Conservation (phyloP, 1,284 basidiomycete species). For the Termitomyces sp. region DNA sequence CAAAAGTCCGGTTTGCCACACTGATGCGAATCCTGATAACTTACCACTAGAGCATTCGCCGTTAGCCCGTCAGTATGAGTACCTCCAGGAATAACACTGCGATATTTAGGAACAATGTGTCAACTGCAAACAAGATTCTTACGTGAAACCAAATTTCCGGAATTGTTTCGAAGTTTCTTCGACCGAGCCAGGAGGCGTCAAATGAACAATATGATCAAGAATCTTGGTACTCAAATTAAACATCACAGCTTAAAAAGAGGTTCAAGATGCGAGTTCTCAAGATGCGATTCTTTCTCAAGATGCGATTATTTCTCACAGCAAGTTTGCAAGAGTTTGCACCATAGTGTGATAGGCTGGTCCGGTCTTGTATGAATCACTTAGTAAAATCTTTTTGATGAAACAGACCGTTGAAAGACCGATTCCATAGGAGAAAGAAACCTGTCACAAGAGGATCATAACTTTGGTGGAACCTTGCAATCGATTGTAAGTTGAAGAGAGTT, state of each 20-base stretch:
- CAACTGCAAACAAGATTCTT: constrained; percentile 13
- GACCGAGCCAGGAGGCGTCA: constrained; percentile 57
- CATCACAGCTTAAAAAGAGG: background rate
- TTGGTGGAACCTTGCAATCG: too few relatives aligned
- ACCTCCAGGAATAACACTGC: constrained; percentile 59
- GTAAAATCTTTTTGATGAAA: background rate
- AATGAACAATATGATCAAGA: constrained; percentile 64
- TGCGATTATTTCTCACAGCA: background rate
- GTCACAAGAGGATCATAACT: too few relatives aligned
- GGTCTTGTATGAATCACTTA: background rate
- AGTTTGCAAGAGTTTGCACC: background rate
- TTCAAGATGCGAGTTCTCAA: background rate
- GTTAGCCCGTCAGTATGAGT: constrained; percentile 58
- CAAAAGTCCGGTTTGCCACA: background rate
- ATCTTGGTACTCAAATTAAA: constrained; percentile 21
- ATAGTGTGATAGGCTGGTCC: background rate
- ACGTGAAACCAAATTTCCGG: constrained; percentile 62
- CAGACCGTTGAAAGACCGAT: background rate
- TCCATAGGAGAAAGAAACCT: background rate
- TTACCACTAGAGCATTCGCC: constrained; percentile 58
- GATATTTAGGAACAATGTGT: background rate
- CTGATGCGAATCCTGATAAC: constrained; percentile 12
- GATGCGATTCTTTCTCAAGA: background rate
- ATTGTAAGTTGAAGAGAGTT: too few relatives aligned
- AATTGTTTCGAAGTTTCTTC: constrained; percentile 48